Conservation (phyloP, 2,329 filamentous ascomycete genomes). For the Diaporthe sp. region DNA sequence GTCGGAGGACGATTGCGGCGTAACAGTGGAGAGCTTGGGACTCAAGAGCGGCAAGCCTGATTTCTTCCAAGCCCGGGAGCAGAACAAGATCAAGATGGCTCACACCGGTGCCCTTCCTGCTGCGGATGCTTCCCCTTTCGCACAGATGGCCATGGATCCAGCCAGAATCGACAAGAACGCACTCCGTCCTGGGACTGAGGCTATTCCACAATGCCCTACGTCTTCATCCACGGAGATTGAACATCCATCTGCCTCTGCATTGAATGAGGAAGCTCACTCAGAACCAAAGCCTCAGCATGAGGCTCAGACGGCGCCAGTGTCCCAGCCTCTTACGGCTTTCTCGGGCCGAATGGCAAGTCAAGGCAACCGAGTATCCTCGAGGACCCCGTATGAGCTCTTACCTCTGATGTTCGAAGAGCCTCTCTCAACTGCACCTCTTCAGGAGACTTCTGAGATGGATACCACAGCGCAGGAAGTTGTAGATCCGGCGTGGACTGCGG, state of each 20-base stretch:
- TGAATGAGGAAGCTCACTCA: background rate
- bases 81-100: slow-evolving; percentile 42
- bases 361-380: background rate
- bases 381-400: background rate
- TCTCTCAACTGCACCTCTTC: slow-evolving; percentile 18
- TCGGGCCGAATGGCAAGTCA: background rate
- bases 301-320: background rate
- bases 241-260: background rate
- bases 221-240: background rate
- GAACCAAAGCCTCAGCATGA: background rate
- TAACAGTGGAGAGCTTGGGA: slow-evolving; percentile 38
- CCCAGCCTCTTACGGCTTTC: background rate
- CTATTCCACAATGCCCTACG: background rate
- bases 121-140: background rate
- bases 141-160: background rate
- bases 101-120: background rate
- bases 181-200: background rate
- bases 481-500: slow-evolving; percentile 7
- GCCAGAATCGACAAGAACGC: background rate
- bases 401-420: background rate
- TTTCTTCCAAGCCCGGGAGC: slow-evolving; percentile 45
- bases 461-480: background rate
- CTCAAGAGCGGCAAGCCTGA: slow-evolving; percentile 43
- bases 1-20: slow-evolving; percentile 4
- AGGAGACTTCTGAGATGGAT: slow-evolving; percentile 16